Evolutionary conservation across 345 rosid species (phyloP), one percentile per base, ranked within the genome.

Genomic region (Orychophragmus violaceus): DNA sequence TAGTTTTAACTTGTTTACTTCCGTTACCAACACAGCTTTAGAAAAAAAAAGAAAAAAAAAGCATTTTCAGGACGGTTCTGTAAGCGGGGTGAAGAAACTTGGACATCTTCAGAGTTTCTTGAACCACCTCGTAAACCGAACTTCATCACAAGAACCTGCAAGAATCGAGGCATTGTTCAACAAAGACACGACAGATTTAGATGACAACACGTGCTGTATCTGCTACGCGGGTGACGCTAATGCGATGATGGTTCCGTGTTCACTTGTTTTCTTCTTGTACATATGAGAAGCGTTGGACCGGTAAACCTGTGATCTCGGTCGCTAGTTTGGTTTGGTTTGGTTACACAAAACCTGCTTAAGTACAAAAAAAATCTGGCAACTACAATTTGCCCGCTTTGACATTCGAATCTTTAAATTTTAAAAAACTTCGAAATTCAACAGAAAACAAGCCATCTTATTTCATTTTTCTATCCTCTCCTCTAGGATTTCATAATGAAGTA

Each of bases 171-270:
- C 69, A 36, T 27, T 67, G 39, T 60, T 41, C 27, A 39, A 32
- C 18, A 71, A 59, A 57, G 82, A 74, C 57, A 82, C 68, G 41
- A 71, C 62, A 1, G 89, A 83, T 59, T 35, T 32, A 5, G 87
- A 87, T 25, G 98, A 90, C 18, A 66, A 68, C 51, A 81, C 69
- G 27, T 94, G 97, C 81, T 90, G 99, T 79, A 88, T 94, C 74
- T 94, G 99, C 80, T 94, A 83, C 9, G 78, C 82, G 2, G 59
- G 78, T 0, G 80, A 82, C 52, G 88, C 89, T 9, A 86, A 90
- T 71, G 89, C 95, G 10, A 59, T 73, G 79, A 83, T 94, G 32
- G 77, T 71, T 8, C 96, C 99, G 3, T 94, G 99, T 78, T 85
- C 84, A 8, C 97, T 60, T 21, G 2, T 65, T 37, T 64, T n/a